Evolutionary conservation across 306 rosid genomes (phyloP).

Genomic region (Abrus precatorius): DNA sequence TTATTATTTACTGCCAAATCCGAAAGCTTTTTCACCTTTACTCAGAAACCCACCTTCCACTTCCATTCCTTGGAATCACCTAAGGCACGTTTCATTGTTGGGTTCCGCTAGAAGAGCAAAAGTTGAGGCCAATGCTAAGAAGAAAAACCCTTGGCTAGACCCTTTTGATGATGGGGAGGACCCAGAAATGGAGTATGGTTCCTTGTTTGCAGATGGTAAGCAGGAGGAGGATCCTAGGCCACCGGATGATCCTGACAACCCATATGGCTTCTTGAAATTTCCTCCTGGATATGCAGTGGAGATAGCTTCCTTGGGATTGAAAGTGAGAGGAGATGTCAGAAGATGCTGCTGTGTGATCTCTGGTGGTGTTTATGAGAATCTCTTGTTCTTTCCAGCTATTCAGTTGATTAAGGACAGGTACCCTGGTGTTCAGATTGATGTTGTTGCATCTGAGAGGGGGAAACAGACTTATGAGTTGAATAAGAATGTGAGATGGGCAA

Average conservation of each 20-base stretch:
- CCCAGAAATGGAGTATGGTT: constrained; percentile 75
- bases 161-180: constrained; percentile 85
- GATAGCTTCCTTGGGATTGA: constrained; percentile 70
- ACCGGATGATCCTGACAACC: constrained; percentile 76
- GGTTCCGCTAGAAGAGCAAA: constrained; percentile 42
- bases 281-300: constrained; percentile 81
- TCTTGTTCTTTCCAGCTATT: constrained; percentile 78
- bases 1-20: constrained; percentile 61
- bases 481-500: constrained; percentile 88
- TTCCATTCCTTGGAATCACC: constrained; percentile 56
- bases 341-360: constrained; percentile 83
- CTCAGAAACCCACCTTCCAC: constrained; percentile 65
- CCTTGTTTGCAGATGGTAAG: constrained; percentile 75
- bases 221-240: constrained; percentile 88
- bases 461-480: constrained; percentile 83
- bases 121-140: constrained; percentile 55
- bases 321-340: constrained; percentile 86
- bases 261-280: constrained; percentile 83
- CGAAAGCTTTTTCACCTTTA: constrained; percentile 69
- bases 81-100: constrained; percentile 54
- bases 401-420: constrained; percentile 84
- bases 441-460: constrained; percentile 72
- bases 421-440: constrained; percentile 85
- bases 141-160: constrained; percentile 86
- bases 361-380: constrained; percentile 89